Conservation (phyloP, 345 rosid genomes). For the Camelina neglecta region DNA sequence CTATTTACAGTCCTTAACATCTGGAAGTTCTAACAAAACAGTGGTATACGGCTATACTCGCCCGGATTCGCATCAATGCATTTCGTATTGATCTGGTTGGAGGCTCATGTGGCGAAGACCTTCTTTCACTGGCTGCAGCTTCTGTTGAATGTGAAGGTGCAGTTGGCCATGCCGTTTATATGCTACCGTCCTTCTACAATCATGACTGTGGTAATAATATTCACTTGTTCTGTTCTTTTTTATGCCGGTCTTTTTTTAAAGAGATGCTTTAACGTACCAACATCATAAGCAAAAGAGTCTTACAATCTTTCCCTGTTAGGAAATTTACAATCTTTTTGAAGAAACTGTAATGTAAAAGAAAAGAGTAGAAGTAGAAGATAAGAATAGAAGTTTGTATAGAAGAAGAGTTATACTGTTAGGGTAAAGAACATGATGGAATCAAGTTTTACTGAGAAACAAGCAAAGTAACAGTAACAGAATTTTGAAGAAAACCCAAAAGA, state of each 20-base stretch:
- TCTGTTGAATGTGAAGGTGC: conserved; percentile 77
- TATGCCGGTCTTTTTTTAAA: neutral
- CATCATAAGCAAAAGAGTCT: neutral
- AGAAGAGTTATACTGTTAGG: neutral
- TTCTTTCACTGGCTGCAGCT: conserved; percentile 78
- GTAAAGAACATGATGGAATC: neutral
- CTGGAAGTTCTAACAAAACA: conserved; percentile 66
- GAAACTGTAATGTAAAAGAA: neutral
- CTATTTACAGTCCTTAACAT: conserved; percentile 53
- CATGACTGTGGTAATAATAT: conserved; percentile 72
- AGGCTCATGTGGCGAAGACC: conserved; percentile 72
- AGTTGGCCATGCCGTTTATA: conserved; percentile 83
- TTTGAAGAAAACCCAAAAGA: neutral
- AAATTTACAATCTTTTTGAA: neutral
- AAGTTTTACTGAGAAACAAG: neutral
- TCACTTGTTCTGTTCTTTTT: neutral
- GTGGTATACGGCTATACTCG: conserved; percentile 70
- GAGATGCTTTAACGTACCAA: neutral
- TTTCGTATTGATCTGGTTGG: conserved; percentile 77
- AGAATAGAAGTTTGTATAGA: neutral
- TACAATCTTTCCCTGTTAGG: neutral
- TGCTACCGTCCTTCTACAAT: conserved; percentile 92
- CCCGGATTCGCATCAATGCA: conserved; percentile 82
- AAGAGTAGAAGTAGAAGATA: neutral
- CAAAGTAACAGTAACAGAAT: neutral